Percentiles rank a stretch among this genome's conserved stretches.
Evolutionary conservation across 2,329 filamentous ascomycete species (phyloP).

Genomic region (Mollisia scopiformis): DNA sequence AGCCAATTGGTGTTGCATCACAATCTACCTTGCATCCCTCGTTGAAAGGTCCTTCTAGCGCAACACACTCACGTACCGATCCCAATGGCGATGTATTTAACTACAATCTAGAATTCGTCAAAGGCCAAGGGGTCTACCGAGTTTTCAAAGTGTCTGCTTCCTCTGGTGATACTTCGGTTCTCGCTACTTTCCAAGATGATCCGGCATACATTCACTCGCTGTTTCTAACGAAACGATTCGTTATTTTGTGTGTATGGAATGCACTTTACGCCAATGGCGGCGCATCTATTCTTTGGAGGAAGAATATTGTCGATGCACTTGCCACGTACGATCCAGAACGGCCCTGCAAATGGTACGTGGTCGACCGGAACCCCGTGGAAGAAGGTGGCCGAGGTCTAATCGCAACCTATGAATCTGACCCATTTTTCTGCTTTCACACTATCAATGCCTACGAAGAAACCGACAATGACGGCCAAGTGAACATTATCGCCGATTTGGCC

Average conservation of each 20-base stretch:
- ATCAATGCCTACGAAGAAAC: constrained; percentile 75
- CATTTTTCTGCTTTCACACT: constrained; percentile 80
- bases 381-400: constrained; percentile 64
- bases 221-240: constrained; percentile 71
- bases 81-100: constrained; percentile 81
- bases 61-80: constrained; percentile 73
- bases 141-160: constrained; percentile 67
- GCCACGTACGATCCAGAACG: constrained; percentile 60
- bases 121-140: constrained; percentile 59
- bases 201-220: constrained; percentile 81
- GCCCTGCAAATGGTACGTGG: constrained; percentile 70
- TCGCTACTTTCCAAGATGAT: constrained; percentile 64
- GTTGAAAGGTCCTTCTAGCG: constrained; percentile 68
- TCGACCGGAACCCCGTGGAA: constrained; percentile 58
- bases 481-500: constrained; percentile 68
- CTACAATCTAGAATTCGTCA: constrained; percentile 73
- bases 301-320: constrained; percentile 72
- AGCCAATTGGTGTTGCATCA: constrained; percentile 66
- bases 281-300: constrained; percentile 61
- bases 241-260: constrained; percentile 74
- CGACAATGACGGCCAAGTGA: constrained; percentile 42
- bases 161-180: constrained; percentile 68
- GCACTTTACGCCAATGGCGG: constrained; percentile 62
- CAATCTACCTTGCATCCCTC: constrained; percentile 68
- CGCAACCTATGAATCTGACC: constrained; percentile 66